Evolutionary conservation across 2,329 filamentous ascomycete species (phyloP).

Genomic region (Huntiella omanensis): DNA sequence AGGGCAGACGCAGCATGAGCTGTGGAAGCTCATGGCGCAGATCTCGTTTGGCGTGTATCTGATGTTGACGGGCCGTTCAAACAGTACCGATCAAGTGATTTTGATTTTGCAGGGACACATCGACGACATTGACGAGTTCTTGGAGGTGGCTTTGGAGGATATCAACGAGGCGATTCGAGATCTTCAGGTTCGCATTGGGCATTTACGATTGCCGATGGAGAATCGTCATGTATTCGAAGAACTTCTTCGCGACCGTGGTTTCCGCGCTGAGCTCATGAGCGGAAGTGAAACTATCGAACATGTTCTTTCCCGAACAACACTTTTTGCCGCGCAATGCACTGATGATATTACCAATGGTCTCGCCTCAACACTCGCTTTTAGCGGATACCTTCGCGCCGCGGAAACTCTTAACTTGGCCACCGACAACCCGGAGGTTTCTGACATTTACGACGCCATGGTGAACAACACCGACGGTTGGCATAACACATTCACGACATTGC

Average conservation of each 20-base stretch:
- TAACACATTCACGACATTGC: slow-evolving; percentile 57
- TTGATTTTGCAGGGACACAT: slow-evolving; percentile 81
- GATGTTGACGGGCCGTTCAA: slow-evolving; percentile 66
- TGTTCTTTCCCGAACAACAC: slow-evolving; percentile 62
- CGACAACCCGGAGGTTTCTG: slow-evolving; percentile 42
- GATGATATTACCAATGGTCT: slow-evolving; percentile 65
- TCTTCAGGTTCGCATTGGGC: slow-evolving; percentile 60
- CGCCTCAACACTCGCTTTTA: slow-evolving; percentile 57
- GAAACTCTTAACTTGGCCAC: slow-evolving; percentile 39
- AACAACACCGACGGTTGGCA: slow-evolving; percentile 86
- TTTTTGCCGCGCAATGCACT: slow-evolving; percentile 56
- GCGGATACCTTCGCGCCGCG: slow-evolving; percentile 52
- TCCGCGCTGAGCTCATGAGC: slow-evolving; percentile 62
- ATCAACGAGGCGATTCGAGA: slow-evolving; percentile 62
- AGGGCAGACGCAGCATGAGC: slow-evolving; percentile 63
- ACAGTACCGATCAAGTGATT: slow-evolving; percentile 74
- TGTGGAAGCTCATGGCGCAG: slow-evolving; percentile 79
- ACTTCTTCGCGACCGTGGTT: slow-evolving; percentile 70
- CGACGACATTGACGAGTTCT: slow-evolving; percentile 79
- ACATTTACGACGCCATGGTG: slow-evolving; percentile 77
- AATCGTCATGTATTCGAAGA: slow-evolving; percentile 69
- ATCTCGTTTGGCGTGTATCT: slow-evolving; percentile 88
- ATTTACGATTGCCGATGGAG: slow-evolving; percentile 64
- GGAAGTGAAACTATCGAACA: slow-evolving; percentile 86
- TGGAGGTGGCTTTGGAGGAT: slow-evolving; percentile 73